Conservation (phyloP, 345 rosid genomes). For the Pugionium dolabratum region DNA sequence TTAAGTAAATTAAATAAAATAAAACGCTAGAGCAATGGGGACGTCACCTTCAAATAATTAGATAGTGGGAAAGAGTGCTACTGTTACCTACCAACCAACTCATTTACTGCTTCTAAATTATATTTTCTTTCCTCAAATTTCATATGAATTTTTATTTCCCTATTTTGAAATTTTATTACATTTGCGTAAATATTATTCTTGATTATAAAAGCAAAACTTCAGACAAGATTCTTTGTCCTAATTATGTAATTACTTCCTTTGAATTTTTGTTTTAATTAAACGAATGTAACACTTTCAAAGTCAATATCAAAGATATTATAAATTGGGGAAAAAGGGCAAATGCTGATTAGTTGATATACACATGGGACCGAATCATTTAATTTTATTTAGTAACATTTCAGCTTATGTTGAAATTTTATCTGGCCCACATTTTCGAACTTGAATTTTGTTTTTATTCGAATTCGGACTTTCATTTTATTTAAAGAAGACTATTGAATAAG, state of each 20-base stretch:
- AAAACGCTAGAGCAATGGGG: slow-evolving; percentile 20
- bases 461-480: not conserved
- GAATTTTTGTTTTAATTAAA: not conserved
- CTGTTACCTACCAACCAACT: slow-evolving; percentile 40
- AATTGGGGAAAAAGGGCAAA: not conserved
- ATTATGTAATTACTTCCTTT: not conserved
- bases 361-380: slow-evolving; percentile 26
- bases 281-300: slow-evolving; percentile 11
- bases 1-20: not conserved
- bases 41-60: slow-evolving; percentile 39
- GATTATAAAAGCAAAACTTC: not conserved
- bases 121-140: not conserved
- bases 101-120: slow-evolving; percentile 26
- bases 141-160: slow-evolving; percentile 5
- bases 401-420: slow-evolving; percentile 15
- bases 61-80: slow-evolving; percentile 40
- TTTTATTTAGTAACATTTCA: slow-evolving; percentile 27
- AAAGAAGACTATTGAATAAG: not conserved
- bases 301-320: slow-evolving; percentile 4
- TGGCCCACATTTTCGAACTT: slow-evolving; percentile 22
- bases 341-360: not conserved
- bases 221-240: not conserved
- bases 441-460: slow-evolving; percentile 9
- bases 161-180: slow-evolving; percentile 3
- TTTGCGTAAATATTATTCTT: not conserved